A percentile compares a stretch with the other conserved stretches of the same genome.
These are phyloP conservation scores for Solanum chilense DNA, from an alignment of 257 asterid species.

Conservation along the genomic window DNA sequence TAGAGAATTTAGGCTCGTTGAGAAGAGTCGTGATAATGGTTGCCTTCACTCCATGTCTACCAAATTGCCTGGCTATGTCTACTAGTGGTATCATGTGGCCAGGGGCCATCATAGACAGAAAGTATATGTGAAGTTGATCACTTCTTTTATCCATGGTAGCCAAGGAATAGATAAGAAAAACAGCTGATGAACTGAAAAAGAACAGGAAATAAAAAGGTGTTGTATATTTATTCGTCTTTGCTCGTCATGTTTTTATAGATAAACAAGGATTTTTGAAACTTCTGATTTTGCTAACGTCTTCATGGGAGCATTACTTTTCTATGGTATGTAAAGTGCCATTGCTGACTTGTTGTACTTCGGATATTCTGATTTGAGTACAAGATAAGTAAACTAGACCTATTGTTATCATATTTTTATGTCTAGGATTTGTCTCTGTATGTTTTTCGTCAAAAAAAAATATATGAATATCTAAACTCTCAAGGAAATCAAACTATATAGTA, in stretches of 20 bases:
- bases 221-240: not conserved
- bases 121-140: conserved; percentile 21
- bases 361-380: not conserved
- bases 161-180: not conserved
- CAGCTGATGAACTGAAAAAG: not conserved
- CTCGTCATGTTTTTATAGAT: not conserved
- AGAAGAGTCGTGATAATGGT: conserved; percentile 20
- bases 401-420: too few relatives aligned
- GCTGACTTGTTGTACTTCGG: not conserved
- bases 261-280: not conserved
- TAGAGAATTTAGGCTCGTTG: conserved; percentile 16
- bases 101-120: conserved; percentile 20
- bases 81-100: conserved; percentile 41
- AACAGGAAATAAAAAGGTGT: not conserved
- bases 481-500: too few relatives aligned
- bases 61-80: conserved; percentile 21
- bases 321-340: not conserved
- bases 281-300: not conserved
- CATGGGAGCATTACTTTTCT: not conserved
- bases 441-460: too few relatives aligned
- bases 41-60: conserved; percentile 12
- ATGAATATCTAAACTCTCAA: too few relatives aligned
- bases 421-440: too few relatives aligned
- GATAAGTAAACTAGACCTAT: not conserved
- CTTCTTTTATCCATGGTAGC: not conserved